Conservation (phyloP, 352 stramenopile species). For the Phytophthora chlamydospora region DNA sequence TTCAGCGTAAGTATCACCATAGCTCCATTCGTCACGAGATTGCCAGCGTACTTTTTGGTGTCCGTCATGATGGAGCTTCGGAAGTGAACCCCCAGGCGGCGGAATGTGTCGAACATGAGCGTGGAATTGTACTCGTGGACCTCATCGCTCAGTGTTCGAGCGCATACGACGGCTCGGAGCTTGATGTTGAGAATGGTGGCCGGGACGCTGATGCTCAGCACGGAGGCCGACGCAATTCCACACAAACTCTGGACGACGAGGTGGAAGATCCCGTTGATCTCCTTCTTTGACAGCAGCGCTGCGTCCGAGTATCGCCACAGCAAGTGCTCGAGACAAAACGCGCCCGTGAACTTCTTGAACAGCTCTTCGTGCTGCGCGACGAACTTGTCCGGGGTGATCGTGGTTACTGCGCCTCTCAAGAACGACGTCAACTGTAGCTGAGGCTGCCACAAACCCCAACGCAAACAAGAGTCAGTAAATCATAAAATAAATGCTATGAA, state of each 20-base stretch:
- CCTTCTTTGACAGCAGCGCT: slow-evolving; percentile 76
- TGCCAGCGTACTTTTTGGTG: slow-evolving; percentile 57
- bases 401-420: slow-evolving; percentile 67
- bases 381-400: slow-evolving; percentile 79
- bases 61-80: slow-evolving; percentile 60
- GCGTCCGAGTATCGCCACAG: slow-evolving; percentile 77
- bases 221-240: slow-evolving; percentile 67
- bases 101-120: slow-evolving; percentile 72
- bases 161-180: slow-evolving; percentile 57
- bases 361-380: slow-evolving; percentile 79
- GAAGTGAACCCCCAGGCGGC: slow-evolving; percentile 63
- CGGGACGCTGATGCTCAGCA: slow-evolving; percentile 59
- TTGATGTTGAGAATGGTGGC: slow-evolving; percentile 79
- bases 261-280: slow-evolving; percentile 84
- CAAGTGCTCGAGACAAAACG: slow-evolving; percentile 79
- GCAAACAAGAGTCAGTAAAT: slow-evolving; percentile 2
- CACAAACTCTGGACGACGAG: slow-evolving; percentile 79
- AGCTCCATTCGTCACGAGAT: neutral
- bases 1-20: neutral
- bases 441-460: slow-evolving; percentile 41
- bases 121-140: slow-evolving; percentile 78
- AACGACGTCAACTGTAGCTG: slow-evolving; percentile 81
- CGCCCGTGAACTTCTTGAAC: slow-evolving; percentile 75
- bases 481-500: neutral
- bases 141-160: slow-evolving; percentile 69